Conservation (phyloP, 495 filamentous ascomycete species). For the Lindgomyces ingoldianus region DNA sequence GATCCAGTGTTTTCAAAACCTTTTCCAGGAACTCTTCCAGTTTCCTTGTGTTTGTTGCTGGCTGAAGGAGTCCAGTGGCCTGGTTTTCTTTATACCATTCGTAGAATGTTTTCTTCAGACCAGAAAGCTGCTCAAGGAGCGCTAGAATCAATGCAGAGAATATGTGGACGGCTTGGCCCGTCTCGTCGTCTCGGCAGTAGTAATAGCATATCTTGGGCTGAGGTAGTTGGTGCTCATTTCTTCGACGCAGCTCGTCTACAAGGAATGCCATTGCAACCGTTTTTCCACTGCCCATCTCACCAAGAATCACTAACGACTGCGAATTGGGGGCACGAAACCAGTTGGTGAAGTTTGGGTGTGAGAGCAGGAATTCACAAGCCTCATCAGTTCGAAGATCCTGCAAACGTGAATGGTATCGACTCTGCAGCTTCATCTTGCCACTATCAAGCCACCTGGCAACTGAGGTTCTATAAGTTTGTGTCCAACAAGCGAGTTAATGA, state of each 20-base stretch:
- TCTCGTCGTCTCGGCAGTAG: constrained; percentile 20
- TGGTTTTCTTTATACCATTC: constrained; percentile 20
- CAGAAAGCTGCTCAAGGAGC: constrained; percentile 17
- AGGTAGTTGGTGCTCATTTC: constrained; percentile 15
- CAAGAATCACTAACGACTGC: constrained; percentile 3
- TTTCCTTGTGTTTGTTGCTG: constrained; percentile 10
- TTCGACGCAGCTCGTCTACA: constrained; percentile 14
- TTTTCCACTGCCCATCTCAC: constrained; percentile 18
- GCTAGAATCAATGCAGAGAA: constrained; percentile 7
- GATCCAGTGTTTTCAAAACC: constrained; percentile 6
- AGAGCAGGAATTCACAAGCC: constrained; percentile 11
- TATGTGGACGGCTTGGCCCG: constrained; percentile 14
- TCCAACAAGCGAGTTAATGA: background rate
- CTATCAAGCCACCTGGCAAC: constrained; percentile 16
- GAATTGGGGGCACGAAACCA: constrained; percentile 6
- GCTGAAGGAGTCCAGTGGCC: constrained; percentile 9
- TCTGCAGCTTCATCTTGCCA: constrained; percentile 4
- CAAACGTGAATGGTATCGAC: constrained; percentile 13
- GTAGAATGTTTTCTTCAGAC: constrained; percentile 18
- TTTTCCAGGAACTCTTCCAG: constrained; percentile 10
- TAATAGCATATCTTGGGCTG: constrained; percentile 17
- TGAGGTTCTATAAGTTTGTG: constrained; percentile 1
- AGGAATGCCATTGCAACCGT: constrained; percentile 16
- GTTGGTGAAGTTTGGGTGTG: constrained; percentile 9
- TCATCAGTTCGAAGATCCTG: constrained; percentile 14